Evolutionary conservation across 192 early-diverging fungal genomes (phyloP).

Genomic region (Backusella westeae): DNA sequence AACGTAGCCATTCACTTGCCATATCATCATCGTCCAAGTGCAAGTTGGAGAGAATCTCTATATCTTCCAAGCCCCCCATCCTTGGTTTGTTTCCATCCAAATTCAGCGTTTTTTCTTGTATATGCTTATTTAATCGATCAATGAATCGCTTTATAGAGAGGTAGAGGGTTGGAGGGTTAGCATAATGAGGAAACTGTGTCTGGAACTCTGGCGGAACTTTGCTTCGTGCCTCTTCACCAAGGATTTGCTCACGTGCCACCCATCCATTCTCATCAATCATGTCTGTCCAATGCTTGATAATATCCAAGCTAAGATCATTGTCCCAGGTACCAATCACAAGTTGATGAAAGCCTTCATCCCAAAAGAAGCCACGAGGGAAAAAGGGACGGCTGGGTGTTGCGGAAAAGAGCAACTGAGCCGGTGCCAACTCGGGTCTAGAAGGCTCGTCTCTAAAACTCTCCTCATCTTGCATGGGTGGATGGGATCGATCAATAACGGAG

Average conservation of each 20-base stretch:
- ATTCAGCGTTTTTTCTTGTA: not conserved
- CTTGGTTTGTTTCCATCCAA: conserved; percentile 1
- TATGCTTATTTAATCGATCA: conserved; percentile 45
- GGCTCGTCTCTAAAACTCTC: conserved; percentile 44
- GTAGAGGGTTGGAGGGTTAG: conserved; percentile 88
- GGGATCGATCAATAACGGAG: conserved; percentile 68
- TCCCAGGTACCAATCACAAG: conserved; percentile 85
- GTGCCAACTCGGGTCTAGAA: conserved; percentile 54
- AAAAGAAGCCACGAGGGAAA: conserved; percentile 93
- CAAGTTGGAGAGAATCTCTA: conserved; percentile 23
- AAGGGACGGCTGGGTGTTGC: conserved; percentile 88
- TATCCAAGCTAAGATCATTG: conserved; percentile 80
- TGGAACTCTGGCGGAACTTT: conserved; percentile 90
- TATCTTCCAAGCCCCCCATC: conserved; percentile 24
- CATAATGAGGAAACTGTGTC: conserved; percentile 87
- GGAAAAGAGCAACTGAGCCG: conserved; percentile 72
- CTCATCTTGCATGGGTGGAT: conserved; percentile 59
- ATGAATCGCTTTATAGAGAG: conserved; percentile 66
- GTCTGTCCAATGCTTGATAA: conserved; percentile 75
- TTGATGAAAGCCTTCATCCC: conserved; percentile 95
- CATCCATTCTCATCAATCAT: conserved; percentile 83
- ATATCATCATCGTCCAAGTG: conserved; percentile 46
- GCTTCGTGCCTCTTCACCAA: conserved; percentile 89
- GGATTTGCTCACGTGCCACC: conserved; percentile 92
- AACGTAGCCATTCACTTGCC: conserved; percentile 39